Evolutionary conservation across 2,329 filamentous ascomycete genomes (phyloP), one percentile per base, ranked within the genome.

Genomic region (Xylariaceae sp.): DNA sequence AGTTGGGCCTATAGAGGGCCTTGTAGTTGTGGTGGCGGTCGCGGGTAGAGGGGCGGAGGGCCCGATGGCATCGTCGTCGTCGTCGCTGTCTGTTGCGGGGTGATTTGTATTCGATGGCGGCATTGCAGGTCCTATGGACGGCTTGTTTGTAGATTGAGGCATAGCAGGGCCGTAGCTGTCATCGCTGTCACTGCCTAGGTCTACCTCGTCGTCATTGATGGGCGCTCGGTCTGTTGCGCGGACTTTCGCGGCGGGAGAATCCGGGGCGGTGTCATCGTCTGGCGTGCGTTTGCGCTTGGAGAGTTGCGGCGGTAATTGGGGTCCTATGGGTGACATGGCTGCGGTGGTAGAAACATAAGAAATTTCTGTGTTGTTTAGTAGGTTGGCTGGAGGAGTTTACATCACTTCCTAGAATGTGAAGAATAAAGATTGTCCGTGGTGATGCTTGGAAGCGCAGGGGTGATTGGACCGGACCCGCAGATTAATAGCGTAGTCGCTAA

Each of bases 311-410:
- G 90, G 89, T 20, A 92, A 73, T 57, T 86, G 79, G 14, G 90
- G 89, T 4, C 89, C 89, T 67, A 90, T 86, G 32, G 84, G 85
- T 48, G 86, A 77, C 88, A 90, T 90, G 19, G 18, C 74, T 12
- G 14, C 12, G 32, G 14, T 14, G 32, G 14, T 37, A 16, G 3
- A 3, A 37, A 4, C 6, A 37, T 37, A 7, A 40, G 14, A 47
- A 14, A 16, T 7, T 21, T 7, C 6, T 20, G 19, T 20, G 14
- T 32, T 40, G 40, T 20, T 54, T 18, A 9, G 23, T 40, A 23
- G 18, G n/a, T n/a, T n/a, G n/a, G n/a, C n/a, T n/a, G n/a, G n/a
- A n/a, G n/a, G n/a, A n/a, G n/a, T n/a, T n/a, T n/a, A n/a, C n/a
- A n/a, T n/a, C n/a, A n/a, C n/a, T n/a, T n/a, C n/a, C n/a, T n/a